Conservation (phyloP, 192 early-diverging fungal genomes). For the Backusella australiensis region DNA sequence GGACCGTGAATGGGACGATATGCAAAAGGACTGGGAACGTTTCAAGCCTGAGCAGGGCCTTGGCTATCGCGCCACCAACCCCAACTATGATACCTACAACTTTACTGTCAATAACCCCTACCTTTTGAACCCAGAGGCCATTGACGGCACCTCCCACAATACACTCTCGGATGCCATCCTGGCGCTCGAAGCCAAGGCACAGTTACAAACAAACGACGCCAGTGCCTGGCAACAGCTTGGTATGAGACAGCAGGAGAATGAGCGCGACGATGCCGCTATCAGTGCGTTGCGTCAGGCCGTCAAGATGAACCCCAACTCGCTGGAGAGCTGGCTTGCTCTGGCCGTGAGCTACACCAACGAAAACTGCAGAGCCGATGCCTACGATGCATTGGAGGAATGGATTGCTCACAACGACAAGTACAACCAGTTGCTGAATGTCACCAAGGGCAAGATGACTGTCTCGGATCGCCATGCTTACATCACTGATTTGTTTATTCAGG, state of each 20-base stretch:
- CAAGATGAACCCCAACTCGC: conserved; percentile 62
- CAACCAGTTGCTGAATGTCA: conserved; percentile 33
- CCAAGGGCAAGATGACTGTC: conserved; percentile 36
- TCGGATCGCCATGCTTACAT: conserved; percentile 64
- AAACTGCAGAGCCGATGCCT: conserved; percentile 75
- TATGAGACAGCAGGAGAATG: conserved; percentile 91
- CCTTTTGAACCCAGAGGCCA: conserved; percentile 46
- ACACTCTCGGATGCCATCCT: conserved; percentile 84
- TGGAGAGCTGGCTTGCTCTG: conserved; percentile 84
- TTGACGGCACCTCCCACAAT: conserved; percentile 48
- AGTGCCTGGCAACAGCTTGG: conserved; percentile 83
- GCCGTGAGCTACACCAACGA: conserved; percentile 96
- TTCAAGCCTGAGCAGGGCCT: conserved; percentile 32
- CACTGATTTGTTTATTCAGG: conserved; percentile 72
- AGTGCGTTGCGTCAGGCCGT: conserved; percentile 83
- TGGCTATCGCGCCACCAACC: conserved; percentile 51
- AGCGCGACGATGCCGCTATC: conserved; percentile 90
- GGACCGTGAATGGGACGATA: conserved; percentile 66
- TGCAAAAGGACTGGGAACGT: conserved; percentile 72
- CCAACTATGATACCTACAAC: conserved; percentile 61
- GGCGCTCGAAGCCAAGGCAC: conserved; percentile 83
- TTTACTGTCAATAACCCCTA: conserved; percentile 84
- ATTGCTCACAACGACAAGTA: conserved; percentile 73
- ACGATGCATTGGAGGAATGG: conserved; percentile 89
- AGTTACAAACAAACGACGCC: conserved; percentile 73